These are phyloP conservation scores for Anthostomella pinea DNA, from an alignment of 2,329 filamentous ascomycete genomes.

Conservation along the genomic window DNA sequence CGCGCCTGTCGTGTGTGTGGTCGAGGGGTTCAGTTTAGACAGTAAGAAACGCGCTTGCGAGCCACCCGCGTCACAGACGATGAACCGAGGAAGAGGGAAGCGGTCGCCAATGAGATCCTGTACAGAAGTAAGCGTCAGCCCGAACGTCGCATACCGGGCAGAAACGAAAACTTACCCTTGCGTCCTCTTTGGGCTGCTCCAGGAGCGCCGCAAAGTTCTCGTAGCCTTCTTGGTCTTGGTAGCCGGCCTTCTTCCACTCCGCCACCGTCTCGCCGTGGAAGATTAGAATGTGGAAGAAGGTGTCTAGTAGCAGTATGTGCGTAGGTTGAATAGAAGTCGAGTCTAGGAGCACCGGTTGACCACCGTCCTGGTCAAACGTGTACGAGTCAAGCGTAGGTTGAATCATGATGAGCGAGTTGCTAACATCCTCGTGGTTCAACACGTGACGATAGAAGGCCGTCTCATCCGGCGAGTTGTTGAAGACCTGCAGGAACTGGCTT, in stretches of 20 bases:
- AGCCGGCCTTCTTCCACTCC: constrained; percentile 96
- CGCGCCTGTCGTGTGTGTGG: constrained; percentile 88
- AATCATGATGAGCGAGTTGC: constrained; percentile 97
- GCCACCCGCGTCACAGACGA: constrained; percentile 96
- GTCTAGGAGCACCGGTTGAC: constrained; percentile 89
- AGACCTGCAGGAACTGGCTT: constrained; percentile 97
- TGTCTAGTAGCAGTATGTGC: constrained; percentile 91
- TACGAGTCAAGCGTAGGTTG: constrained; percentile 97
- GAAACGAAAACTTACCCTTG: constrained; percentile 67
- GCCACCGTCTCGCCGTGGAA: constrained; percentile 98
- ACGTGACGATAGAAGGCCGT: constrained; percentile 99
- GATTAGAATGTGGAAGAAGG: constrained; percentile 99
- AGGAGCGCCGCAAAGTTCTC: constrained; percentile 89
- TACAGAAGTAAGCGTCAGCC: constrained; percentile 14
- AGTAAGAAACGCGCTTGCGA: constrained; percentile 96
- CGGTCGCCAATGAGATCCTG: constrained; percentile 95
- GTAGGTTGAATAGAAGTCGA: constrained; percentile 94
- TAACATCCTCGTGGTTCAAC: constrained; percentile 93
- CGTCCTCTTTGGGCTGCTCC: constrained; percentile 94
- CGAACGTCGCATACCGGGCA: constrained; percentile 8
- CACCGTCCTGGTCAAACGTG: constrained; percentile 91
- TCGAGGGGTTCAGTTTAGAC: constrained; percentile 95
- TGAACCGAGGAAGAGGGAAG: constrained; percentile 97
- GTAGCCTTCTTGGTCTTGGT: constrained; percentile 96
- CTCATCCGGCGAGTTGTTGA: constrained; percentile 99